Base-by-base conservation (phyloP, 768 basidiomycete genomes). In the Amanita pallidorosea region DNA sequence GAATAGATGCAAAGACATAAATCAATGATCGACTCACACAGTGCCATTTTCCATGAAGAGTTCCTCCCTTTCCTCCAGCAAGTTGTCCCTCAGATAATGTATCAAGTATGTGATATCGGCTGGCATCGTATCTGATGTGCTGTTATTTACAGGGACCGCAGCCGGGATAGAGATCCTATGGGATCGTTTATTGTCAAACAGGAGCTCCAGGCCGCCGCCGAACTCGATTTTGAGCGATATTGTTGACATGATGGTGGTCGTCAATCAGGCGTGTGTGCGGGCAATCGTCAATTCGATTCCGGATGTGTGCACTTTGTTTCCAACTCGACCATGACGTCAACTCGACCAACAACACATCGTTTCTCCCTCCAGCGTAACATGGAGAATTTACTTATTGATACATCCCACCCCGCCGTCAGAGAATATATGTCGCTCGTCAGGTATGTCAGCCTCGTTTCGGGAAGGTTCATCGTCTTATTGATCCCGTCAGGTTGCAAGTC, bases 21-120 rank as follows among this genome's bases (percentile, higher is more conserved):
- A 17, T 42, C 33, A 2, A 27, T 9, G 38, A 47, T 36, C 35
- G 25, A 73, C 84, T 60, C 65, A 96, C 94, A 97, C 87, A 23
- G 85, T 91, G 17, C 76, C 79, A 8, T 81, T 81, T 50, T 97
- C 93, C 49, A 88, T 73, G 64, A 99, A 99, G 54, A 99, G 70
- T 61, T 96, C 94, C 20, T 77, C 79, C 15, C 96, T 71, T 60
- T 94, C 92, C 57, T 78, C 85, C 58, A 99, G 72, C 53, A 93
- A 64, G 57, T 84, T 79, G 52, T 84, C 76, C 49, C 81, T 76
- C 54, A 99, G 74, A 67, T 88, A 81, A 53, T 77, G 74, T 20
- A 98, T 83, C 40, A 99, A 74, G 61, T 82, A 89, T 3, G 77
- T 67, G 55, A 98, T 68, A 60, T 90, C 81, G 7, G 76, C 69